Evolutionary conservation across 306 rosid species (phyloP).

Genomic region (Lathyrus aphaca): DNA sequence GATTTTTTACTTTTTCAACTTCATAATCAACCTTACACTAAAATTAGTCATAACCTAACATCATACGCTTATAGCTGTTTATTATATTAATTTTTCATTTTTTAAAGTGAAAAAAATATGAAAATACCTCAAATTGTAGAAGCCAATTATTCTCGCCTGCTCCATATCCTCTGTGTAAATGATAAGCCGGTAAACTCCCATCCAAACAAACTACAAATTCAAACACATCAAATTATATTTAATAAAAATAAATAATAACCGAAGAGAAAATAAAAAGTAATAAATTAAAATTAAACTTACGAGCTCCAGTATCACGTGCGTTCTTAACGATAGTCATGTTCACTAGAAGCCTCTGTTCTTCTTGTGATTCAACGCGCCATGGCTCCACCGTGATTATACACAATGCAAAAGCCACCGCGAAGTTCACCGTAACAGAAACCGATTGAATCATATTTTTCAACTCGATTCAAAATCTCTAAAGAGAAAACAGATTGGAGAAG

Average conservation of each 20-base stretch:
- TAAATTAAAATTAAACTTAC: constrained; percentile 49
- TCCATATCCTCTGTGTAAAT: constrained; percentile 78
- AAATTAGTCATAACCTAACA: too few species aligned
- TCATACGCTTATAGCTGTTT: not conserved
- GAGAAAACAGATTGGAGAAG: constrained; percentile 3
- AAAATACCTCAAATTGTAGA: constrained; percentile 80
- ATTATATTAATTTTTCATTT: not conserved
- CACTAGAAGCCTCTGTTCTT: constrained; percentile 60
- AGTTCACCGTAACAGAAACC: constrained; percentile 30
- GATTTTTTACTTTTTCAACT: not conserved
- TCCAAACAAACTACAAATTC: constrained; percentile 77
- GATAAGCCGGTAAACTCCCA: constrained; percentile 96
- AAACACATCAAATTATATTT: not conserved
- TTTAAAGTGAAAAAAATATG: not conserved
- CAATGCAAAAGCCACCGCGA: constrained; percentile 31
- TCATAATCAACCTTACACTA: too few species aligned
- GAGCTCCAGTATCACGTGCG: constrained; percentile 64
- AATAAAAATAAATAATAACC: not conserved
- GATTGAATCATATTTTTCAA: constrained; percentile 1
- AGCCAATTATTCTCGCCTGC: constrained; percentile 82
- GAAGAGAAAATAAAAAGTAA: not conserved
- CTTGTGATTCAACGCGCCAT: constrained; percentile 32
- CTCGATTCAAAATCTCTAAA: constrained; percentile 27
- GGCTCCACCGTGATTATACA: constrained; percentile 44
- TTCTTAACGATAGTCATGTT: constrained; percentile 67